These are phyloP conservation scores for Cryptosporidium muris DNA, from an alignment of 169 alveolate species.

Conservation along the genomic window DNA sequence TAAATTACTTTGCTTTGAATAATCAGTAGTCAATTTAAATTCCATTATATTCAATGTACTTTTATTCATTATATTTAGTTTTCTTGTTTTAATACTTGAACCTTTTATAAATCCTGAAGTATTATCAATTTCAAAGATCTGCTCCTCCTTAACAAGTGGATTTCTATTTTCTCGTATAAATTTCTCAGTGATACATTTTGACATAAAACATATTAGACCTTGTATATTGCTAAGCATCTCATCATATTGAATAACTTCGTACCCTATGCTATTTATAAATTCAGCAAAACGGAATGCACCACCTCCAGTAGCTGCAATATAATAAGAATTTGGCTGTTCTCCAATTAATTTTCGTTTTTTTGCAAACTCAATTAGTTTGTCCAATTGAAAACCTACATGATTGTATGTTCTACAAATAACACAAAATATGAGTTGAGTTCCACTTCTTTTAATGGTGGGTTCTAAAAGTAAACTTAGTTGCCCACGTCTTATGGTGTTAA, in stretches of 20 bases:
- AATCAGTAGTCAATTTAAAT: too few species aligned
- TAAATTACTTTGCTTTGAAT: too few species aligned
- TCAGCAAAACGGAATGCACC: slow-evolving; percentile 23
- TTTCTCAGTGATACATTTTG: slow-evolving; percentile 1
- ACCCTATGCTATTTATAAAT: too few species aligned
- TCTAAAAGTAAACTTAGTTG: too few species aligned
- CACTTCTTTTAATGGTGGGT: too few species aligned
- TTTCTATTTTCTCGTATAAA: too few species aligned
- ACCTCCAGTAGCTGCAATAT: slow-evolving; percentile 45
- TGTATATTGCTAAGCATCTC: slow-evolving; percentile 41
- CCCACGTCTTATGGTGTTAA: too few species aligned
- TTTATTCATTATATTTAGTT: too few species aligned
- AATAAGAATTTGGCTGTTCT: not conserved
- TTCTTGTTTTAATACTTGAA: too few species aligned
- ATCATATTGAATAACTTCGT: slow-evolving; percentile 13
- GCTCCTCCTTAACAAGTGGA: too few species aligned
- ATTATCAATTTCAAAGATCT: not conserved
- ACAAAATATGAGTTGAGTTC: slow-evolving; percentile 19
- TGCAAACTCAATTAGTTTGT: slow-evolving; percentile 16
- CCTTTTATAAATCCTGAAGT: not conserved
- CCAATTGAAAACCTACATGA: slow-evolving; percentile 13
- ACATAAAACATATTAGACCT: slow-evolving; percentile 15
- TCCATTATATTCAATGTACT: too few species aligned
- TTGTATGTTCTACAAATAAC: slow-evolving; percentile 10
- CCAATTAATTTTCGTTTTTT: slow-evolving; percentile 20